phyloP scores from a whole-genome alignment of 169 alveolate genomes.

The Perkinsus chesapeaki region DNA sequence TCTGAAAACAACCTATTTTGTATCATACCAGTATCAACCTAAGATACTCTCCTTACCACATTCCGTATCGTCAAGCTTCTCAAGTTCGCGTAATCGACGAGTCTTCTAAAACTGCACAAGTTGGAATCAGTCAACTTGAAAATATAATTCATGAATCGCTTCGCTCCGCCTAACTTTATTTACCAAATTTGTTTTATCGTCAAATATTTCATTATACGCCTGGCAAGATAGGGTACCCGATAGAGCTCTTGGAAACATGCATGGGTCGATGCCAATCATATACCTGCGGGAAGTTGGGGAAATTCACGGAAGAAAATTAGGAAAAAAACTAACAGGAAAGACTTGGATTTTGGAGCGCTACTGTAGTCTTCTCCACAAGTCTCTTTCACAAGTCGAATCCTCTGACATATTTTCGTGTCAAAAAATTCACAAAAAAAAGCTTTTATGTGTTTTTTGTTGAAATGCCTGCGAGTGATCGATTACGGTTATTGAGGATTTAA shows the following conservation, averaged over 20 bases:
- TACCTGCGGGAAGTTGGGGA: too few species aligned
- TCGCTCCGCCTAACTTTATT: neutral
- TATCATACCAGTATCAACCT: neutral
- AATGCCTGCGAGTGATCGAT: too few species aligned
- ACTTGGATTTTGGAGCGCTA: too few species aligned
- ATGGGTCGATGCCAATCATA: neutral
- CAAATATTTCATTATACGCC: neutral
- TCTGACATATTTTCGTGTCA: too few species aligned
- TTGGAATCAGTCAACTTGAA: neutral
- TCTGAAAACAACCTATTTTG: neutral
- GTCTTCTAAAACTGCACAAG: neutral
- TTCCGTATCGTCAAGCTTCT: neutral
- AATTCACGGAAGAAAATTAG: too few species aligned
- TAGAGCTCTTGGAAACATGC: neutral
- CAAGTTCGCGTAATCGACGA: neutral
- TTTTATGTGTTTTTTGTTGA: too few species aligned
- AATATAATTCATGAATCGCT: neutral
- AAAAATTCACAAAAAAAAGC: too few species aligned
- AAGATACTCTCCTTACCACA: neutral
- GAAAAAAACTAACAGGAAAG: too few species aligned
- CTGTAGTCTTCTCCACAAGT: too few species aligned
- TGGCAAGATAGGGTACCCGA: neutral
- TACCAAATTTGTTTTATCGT: neutral
- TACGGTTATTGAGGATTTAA: too few species aligned
- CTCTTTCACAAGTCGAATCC: too few species aligned